Percentiles rank a stretch among this genome's conserved stretches.
Evolutionary conservation across 441 rosid species (phyloP).

Genomic region (Erysimum cheiri): DNA sequence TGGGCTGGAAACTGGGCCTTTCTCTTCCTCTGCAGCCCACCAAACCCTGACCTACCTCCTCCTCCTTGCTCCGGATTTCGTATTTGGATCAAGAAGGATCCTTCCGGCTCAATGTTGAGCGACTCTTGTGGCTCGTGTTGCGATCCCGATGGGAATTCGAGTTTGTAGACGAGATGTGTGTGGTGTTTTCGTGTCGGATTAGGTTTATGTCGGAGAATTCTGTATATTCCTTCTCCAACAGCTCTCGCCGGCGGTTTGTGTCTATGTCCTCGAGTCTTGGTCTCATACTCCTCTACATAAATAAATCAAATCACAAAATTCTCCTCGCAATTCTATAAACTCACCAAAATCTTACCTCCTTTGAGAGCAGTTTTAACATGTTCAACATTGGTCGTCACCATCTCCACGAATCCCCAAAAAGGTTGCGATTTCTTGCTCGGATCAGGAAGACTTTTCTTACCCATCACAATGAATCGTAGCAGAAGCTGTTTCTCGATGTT

Average conservation of each 20-base stretch:
- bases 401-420: constrained; percentile 79
- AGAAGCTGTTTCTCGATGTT: constrained; percentile 55
- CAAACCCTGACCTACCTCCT: constrained; percentile 43
- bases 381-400: constrained; percentile 66
- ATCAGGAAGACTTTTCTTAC: constrained; percentile 70
- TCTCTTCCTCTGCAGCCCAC: constrained; percentile 64
- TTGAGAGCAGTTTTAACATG: constrained; percentile 58
- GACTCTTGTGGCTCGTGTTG: constrained; percentile 67
- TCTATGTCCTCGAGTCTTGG: constrained; percentile 63
- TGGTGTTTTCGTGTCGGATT: constrained; percentile 50
- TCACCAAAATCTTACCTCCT: constrained; percentile 49
- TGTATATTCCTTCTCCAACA: constrained; percentile 67
- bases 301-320: neutral
- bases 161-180: constrained; percentile 75
- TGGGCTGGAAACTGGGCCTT: constrained; percentile 73
- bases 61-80: constrained; percentile 63
- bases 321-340: neutral
- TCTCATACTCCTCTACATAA: constrained; percentile 66
- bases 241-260: constrained; percentile 59
- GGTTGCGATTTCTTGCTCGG: constrained; percentile 61
- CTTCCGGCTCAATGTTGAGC: constrained; percentile 65
- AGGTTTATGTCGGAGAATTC: constrained; percentile 62
- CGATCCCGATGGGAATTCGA: constrained; percentile 56
- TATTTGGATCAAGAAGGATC: constrained; percentile 69
- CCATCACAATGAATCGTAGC: constrained; percentile 69